Evolutionary conservation across 2,329 filamentous ascomycete species (phyloP).

Genomic region (Stagonosporopsis cucurbitacearum): DNA sequence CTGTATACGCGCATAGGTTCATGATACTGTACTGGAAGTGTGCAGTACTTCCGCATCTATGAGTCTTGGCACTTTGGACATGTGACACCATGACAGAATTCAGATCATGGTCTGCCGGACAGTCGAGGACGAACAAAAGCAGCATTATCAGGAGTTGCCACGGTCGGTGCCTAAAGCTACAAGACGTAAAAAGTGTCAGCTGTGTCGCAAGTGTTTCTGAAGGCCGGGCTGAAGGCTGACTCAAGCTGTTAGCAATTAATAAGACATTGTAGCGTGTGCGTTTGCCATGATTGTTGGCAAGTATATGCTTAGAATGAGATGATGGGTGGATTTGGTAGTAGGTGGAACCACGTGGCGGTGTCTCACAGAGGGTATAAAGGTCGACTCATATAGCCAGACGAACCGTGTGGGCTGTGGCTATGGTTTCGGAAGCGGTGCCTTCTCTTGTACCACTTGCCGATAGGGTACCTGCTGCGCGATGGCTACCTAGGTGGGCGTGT

Average conservation of each 20-base stretch:
- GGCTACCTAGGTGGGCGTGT: constrained; percentile 2
- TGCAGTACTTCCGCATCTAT: background rate
- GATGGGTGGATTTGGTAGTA: constrained; percentile 4
- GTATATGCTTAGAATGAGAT: background rate
- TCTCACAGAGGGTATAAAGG: constrained; percentile 7
- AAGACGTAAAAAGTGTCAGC: constrained; percentile 4
- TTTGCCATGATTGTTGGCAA: background rate
- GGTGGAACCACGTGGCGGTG: constrained; percentile 22
- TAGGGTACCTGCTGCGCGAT: constrained; percentile 14
- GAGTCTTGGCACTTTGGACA: background rate
- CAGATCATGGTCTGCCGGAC: background rate
- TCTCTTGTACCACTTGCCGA: constrained; percentile 12
- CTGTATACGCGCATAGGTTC: background rate
- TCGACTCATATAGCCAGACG: constrained; percentile 8
- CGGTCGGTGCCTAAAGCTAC: background rate
- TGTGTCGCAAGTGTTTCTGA: background rate
- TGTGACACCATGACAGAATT: background rate
- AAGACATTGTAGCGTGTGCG: constrained; percentile 6
- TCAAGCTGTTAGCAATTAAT: constrained; percentile 4
- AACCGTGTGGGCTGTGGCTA: constrained; percentile 8
- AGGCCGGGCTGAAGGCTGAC: constrained; percentile 7
- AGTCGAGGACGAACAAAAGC: constrained; percentile 4
- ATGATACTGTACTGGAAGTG: background rate
- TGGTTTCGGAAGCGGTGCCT: constrained; percentile 7
- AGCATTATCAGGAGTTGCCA: constrained; percentile 2